Evolutionary conservation across 2,329 filamentous ascomycete genomes (phyloP).

Genomic region (Penicillium expansum): DNA sequence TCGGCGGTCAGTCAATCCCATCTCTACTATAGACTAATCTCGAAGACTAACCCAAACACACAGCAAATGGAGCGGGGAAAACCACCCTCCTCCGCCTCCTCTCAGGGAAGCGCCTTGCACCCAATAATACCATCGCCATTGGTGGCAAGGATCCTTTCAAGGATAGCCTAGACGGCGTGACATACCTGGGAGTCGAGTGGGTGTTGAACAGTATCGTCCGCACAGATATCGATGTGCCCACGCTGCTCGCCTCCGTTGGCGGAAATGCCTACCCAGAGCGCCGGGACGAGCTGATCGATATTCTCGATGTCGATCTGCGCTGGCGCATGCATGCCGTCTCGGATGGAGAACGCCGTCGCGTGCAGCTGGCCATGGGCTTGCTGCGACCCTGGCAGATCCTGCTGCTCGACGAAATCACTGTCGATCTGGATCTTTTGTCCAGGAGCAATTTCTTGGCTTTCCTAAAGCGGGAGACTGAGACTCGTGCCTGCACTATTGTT

Average conservation of each 20-base stretch:
- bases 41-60: conserved; percentile 16
- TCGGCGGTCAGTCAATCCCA: conserved; percentile 61
- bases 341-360: conserved; percentile 85
- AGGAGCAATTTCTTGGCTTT: conserved; percentile 82
- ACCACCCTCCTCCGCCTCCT: conserved; percentile 93
- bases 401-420: conserved; percentile 92
- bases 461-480: conserved; percentile 81
- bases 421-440: conserved; percentile 86
- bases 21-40: background rate
- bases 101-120: conserved; percentile 90
- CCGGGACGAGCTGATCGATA: conserved; percentile 78
- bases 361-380: conserved; percentile 95
- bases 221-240: conserved; percentile 86
- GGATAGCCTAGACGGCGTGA: conserved; percentile 84
- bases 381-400: conserved; percentile 88
- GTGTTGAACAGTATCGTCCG: conserved; percentile 95
- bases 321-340: conserved; percentile 97
- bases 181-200: conserved; percentile 97
- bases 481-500: conserved; percentile 80
- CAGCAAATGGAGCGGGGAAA: conserved; percentile 92
- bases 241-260: conserved; percentile 80
- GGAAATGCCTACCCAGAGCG: conserved; percentile 78
- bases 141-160: conserved; percentile 89
- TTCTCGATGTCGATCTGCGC: conserved; percentile 84
- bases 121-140: conserved; percentile 69